These are phyloP conservation scores for Penicillium sp. DNA, from an alignment of 2,329 filamentous ascomycete species.

Conservation along the genomic window DNA sequence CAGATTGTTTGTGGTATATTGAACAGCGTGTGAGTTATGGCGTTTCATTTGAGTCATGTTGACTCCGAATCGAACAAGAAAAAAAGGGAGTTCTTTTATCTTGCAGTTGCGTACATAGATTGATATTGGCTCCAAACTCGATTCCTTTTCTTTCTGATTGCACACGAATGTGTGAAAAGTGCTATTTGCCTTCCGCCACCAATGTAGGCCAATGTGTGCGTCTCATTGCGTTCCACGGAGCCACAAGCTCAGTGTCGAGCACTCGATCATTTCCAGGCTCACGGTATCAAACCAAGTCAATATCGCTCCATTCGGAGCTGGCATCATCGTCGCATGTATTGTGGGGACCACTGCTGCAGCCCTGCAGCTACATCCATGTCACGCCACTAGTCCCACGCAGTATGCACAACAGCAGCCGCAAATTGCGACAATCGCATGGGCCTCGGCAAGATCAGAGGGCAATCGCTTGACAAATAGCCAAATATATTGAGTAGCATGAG, in stretches of 20 bases:
- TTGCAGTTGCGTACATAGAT: neutral
- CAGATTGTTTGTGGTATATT: slow-evolving; percentile 16
- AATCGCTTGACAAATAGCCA: neutral
- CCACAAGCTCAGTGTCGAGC: neutral
- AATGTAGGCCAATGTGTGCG: neutral
- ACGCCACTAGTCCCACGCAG: neutral
- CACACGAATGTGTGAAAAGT: neutral
- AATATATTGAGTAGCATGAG: neutral
- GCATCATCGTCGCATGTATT: neutral
- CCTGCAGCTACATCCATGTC: neutral
- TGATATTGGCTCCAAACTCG: neutral
- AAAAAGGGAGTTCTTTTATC: slow-evolving; percentile 4
- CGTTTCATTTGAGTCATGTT: slow-evolving; percentile 20
- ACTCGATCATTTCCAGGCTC: neutral
- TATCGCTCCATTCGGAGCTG: neutral
- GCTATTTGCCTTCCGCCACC: neutral
- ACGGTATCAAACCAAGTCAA: neutral
- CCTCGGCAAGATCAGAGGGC: neutral
- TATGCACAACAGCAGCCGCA: neutral
- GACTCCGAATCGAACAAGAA: slow-evolving; percentile 7
- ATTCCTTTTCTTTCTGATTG: neutral
- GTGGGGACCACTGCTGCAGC: neutral
- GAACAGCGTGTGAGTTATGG: slow-evolving; percentile 28
- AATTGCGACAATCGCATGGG: neutral
- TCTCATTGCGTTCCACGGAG: neutral